phyloP scores from a whole-genome alignment of 73 alveolate genomes.

The Tetrahymena thermophila region DNA sequence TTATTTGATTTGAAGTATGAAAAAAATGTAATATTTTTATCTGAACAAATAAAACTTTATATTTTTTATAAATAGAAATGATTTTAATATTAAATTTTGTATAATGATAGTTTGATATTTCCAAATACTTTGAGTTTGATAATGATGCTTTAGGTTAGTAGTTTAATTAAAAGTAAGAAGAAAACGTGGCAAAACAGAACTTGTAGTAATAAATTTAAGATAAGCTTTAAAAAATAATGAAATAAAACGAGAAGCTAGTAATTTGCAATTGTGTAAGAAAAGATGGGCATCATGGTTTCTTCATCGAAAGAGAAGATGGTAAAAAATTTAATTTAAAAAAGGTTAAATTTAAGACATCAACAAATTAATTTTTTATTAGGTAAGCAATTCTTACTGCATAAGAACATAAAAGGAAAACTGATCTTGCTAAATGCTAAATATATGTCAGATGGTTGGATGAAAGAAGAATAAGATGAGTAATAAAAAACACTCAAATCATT shows the following conservation, averaged over 20 bases:
- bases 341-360: too few relatives aligned
- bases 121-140: neutral
- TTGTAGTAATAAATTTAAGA: neutral
- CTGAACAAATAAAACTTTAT: neutral
- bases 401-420: neutral
- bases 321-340: neutral
- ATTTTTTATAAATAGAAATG: neutral
- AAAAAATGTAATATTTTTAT: neutral
- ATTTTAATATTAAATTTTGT: neutral
- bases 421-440: neutral
- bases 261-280: neutral
- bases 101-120: neutral
- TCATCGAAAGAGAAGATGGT: neutral
- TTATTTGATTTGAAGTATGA: neutral
- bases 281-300: neutral
- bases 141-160: neutral
- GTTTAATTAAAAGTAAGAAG: neutral
- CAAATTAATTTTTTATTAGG: neutral
- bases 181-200: neutral
- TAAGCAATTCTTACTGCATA: neutral
- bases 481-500: neutral
- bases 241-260: neutral
- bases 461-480: neutral
- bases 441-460: neutral
- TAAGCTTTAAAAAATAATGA: neutral